Conservation (phyloP, 208 protist genomes). For the Leptomonas pyrrhocoris region DNA sequence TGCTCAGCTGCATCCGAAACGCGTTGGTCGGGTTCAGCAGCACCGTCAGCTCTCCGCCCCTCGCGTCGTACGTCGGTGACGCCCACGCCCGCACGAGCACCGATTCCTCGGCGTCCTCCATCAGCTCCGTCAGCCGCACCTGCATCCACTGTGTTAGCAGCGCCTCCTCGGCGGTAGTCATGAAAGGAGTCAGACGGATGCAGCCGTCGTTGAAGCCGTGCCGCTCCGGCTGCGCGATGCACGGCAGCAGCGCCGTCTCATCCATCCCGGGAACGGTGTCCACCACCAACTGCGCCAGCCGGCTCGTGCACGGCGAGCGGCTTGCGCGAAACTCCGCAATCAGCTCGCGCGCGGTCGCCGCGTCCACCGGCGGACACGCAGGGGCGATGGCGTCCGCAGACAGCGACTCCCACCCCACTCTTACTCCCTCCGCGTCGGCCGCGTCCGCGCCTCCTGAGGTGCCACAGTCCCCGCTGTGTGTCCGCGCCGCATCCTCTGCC, state of each 20-base stretch:
- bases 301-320: conserved; percentile 3
- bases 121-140: conserved; percentile 28
- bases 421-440: background rate
- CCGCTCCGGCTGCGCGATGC: conserved; percentile 32
- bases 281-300: conserved; percentile 15
- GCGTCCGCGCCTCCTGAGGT: background rate
- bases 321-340: conserved; percentile 6
- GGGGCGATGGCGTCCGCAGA: background rate
- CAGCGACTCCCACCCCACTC: background rate
- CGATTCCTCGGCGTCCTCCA: background rate
- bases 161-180: conserved; percentile 13
- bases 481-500: background rate
- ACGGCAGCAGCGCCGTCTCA: conserved; percentile 20
- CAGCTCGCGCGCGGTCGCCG: background rate
- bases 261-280: conserved; percentile 18
- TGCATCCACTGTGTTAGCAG: conserved; percentile 27
- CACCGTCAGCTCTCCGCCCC: conserved; percentile 28
- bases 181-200: conserved; percentile 12
- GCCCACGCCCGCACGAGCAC: conserved; percentile 25
- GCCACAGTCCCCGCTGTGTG: too few relatives aligned
- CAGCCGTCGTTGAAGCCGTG: conserved; percentile 23
- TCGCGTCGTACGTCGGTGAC: conserved; percentile 26
- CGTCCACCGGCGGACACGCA: background rate
- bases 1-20: conserved; percentile 35
- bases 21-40: conserved; percentile 26